Evolutionary conservation across 2,329 filamentous ascomycete species (phyloP).

Genomic region (Camillea tinctor): DNA sequence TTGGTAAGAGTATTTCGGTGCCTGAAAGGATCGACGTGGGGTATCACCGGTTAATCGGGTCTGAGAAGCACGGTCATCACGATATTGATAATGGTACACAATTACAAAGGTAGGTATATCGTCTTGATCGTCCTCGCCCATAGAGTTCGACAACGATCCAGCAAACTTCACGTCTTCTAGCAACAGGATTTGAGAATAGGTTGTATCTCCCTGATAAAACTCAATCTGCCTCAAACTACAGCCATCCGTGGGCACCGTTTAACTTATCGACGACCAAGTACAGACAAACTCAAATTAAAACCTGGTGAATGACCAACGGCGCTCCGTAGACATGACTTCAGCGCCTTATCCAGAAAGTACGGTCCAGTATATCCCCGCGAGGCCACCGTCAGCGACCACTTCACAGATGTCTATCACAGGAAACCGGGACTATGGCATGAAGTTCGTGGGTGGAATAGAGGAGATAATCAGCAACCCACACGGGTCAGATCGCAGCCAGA

Average conservation of each 20-base stretch:
- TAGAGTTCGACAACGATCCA: no score
- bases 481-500: neutral
- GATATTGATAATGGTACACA: neutral
- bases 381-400: conserved; percentile 18
- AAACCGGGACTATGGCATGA: conserved; percentile 19
- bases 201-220: no score
- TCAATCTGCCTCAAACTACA: no score
- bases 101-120: neutral
- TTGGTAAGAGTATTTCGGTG: conserved; percentile 17
- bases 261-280: neutral
- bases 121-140: no score
- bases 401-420: conserved; percentile 17
- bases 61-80: neutral
- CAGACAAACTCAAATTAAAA: neutral
- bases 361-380: neutral
- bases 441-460: conserved; percentile 14
- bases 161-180: no score
- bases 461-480: conserved; percentile 4
- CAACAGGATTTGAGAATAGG: no score
- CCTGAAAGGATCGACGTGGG: conserved; percentile 14
- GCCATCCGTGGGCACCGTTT: no score
- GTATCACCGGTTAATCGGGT: conserved; percentile 2
- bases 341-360: neutral
- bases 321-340: neutral
- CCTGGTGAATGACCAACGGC: neutral